phyloP scores from a whole-genome alignment of 176 grass and related monocot species.

The Dactylis glomerata region DNA sequence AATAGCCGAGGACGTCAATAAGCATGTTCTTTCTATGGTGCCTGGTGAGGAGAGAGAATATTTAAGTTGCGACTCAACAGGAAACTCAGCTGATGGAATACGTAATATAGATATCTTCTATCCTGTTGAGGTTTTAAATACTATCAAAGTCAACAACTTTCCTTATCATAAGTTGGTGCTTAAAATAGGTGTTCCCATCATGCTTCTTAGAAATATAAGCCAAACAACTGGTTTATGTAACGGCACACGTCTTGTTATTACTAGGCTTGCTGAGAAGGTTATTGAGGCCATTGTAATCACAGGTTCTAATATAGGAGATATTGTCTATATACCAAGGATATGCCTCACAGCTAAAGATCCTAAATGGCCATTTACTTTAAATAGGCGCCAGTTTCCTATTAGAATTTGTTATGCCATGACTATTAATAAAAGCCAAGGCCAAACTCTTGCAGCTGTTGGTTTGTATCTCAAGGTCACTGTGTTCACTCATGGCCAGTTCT shows the following conservation, averaged over 20 bases:
- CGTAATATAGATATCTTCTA: too few species aligned
- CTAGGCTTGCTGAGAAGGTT: neutral
- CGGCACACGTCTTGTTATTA: neutral
- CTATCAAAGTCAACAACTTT: too few species aligned
- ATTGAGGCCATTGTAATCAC: neutral
- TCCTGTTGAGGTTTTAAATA: too few species aligned
- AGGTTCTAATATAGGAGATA: too few species aligned
- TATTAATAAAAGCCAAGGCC: constrained; percentile 12
- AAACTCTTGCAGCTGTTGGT: neutral
- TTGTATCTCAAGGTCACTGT: neutral
- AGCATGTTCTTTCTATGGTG: neutral
- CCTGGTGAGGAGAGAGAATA: neutral
- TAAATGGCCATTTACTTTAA: neutral
- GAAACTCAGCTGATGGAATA: neutral
- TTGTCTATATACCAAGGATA: neutral
- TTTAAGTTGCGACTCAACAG: neutral
- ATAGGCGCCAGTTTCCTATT: neutral
- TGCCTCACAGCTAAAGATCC: neutral
- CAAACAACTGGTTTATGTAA: neutral
- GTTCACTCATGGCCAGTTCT: constrained; percentile 17
- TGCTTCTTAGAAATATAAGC: constrained; percentile 6
- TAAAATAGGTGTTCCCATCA: neutral
- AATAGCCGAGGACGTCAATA: neutral
- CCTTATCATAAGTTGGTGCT: too few species aligned
- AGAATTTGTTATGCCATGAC: constrained; percentile 25